Base-by-base conservation (phyloP, 2,329 filamentous ascomycete genomes). In the Aspergillus sojae region DNA sequence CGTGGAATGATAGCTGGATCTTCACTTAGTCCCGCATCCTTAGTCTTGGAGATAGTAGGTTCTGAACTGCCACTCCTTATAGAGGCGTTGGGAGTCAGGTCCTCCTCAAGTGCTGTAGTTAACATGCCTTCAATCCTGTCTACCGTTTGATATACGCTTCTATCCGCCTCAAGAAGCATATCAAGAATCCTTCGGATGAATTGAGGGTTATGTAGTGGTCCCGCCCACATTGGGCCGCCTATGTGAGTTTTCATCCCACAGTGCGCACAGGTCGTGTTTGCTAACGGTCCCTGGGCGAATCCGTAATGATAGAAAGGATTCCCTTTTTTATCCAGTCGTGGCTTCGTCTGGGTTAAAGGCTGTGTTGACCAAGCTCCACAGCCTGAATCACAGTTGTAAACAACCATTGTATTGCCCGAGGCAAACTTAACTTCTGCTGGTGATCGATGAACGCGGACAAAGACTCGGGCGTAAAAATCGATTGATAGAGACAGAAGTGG, bases 291-390 rank as follows among this genome's bases (percentile, higher is more conserved):
- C 72, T 90, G 84, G 0, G 90, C 86, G 66, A 94, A 88, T 0
- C 85, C 84, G 74, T 96, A 90, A 75, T 97, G 96, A 80, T 91
- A 94, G 70, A 89, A 92, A 2, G 84, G 83, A 1, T 81, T 84
- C 1, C 89, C 90, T 62, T 89, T 92, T 77, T 93, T 94, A 73
- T 90, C 90, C 2, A 85, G 80, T 11, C 84, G 82, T 39, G 86
- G 80, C 67, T 86, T 90, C 71, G 91, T 91, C 62, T 86, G 88
- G 55, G 91, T 88, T 56, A 98, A 79, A 48, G 88, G 87, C 71
- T 98, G 94, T 0, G 89, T 94, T 59, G 89, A 86, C 92, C 93
- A 98, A 4, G 94, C 88, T n/a, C 94, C 93, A 73, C 95, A 99
- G 12, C 95, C 95, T 9, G 85, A 81, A 73, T 97, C 94, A 76